Base-by-base conservation (phyloP, 768 basidiomycete species). In the Collybia mongolica region DNA sequence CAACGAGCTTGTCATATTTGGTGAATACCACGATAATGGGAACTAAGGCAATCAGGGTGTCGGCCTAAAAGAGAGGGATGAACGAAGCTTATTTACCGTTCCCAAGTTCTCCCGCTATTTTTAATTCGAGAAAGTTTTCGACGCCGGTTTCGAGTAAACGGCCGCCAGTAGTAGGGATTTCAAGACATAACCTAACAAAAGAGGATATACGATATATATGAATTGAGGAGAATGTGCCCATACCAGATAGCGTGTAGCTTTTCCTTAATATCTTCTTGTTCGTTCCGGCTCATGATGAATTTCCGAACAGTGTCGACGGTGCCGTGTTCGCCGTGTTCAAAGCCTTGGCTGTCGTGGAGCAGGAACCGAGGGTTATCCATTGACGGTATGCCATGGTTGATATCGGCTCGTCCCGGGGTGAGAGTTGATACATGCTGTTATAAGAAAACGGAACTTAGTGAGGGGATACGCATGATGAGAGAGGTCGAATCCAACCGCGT, bases 21-120 rank as follows among this genome's bases (percentile, higher is more conserved):
- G 67, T 68, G 52, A 68, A 68, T 9, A 69, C 60, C 23, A 57
- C 60, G 37, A 69, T 59, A 44, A 68, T 44, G 11, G 67, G 65
- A 38, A 65, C 44, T 45, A 22, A 12, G 17, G 26, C 24, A 26
- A 26, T 7, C 7, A n/a, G n/a, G 24, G 24, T 26, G 24, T 26
- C 7, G 7, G 7, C 3, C 7, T 26, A 7, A 26, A 7, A 26
- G 24, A 4, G 24, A 26, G 24, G 24, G 7, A 4, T 7, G 7
- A 26, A 26, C 4, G 24, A 7, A 26, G 24, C 24, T 26, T 7
- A 3, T 26, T 6, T 32, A 14, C 32, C 19, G 28, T 12, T 3
- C 29, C 29, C 20, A 23, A 36, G 12, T 20, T 45, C 29, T 18
- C 19, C 39, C 11, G 39, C 11, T 17, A 6, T 41, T 15, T 41